Percentiles rank a stretch among this genome's conserved stretches.
Evolutionary conservation across 2,329 filamentous ascomycete species (phyloP).

Genomic region (Fusarium pilosicola): DNA sequence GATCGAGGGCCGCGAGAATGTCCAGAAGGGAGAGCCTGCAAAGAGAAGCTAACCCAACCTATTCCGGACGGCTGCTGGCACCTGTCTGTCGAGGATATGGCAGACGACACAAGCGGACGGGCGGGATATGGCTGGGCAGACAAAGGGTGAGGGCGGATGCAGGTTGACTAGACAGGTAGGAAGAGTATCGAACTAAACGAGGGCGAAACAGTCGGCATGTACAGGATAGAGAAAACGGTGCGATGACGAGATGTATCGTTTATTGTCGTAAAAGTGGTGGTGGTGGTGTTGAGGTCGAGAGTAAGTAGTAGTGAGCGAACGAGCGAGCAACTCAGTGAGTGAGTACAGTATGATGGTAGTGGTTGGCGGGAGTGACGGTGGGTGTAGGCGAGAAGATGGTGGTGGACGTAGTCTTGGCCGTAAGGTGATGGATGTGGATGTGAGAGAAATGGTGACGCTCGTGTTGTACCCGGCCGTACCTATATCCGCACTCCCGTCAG

Average conservation of each 20-base stretch:
- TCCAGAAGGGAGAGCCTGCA: slow-evolving; percentile 26
- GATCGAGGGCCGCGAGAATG: slow-evolving; percentile 30
- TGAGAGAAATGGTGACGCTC: slow-evolving; percentile 37
- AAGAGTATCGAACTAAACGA: slow-evolving; percentile 6
- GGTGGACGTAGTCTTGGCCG: slow-evolving; percentile 34
- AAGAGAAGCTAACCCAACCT: slow-evolving; percentile 44
- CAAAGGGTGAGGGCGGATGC: slow-evolving; percentile 22
- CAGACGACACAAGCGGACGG: slow-evolving; percentile 41
- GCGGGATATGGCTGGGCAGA: slow-evolving; percentile 39
- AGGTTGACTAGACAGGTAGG: slow-evolving; percentile 2
- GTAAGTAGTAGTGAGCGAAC: slow-evolving; percentile 13
- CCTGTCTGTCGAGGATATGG: slow-evolving; percentile 34
- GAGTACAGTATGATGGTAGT: slow-evolving; percentile 30
- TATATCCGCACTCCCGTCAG: slow-evolving; percentile 39
- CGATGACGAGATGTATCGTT: slow-evolving; percentile 27
- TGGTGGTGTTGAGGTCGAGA: slow-evolving; percentile 37
- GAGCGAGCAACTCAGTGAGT: slow-evolving; percentile 16
- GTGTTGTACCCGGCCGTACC: slow-evolving; percentile 42
- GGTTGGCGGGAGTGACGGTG: slow-evolving; percentile 40
- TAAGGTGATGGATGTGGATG: slow-evolving; percentile 12
- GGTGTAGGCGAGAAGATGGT: slow-evolving; percentile 33
- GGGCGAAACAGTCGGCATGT: slow-evolving; percentile 9
- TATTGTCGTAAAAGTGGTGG: slow-evolving; percentile 28
- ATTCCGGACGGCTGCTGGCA: slow-evolving; percentile 41
- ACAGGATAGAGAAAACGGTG: background rate